These are phyloP conservation scores for Barbatosphaeria neglecta DNA, from an alignment of 495 filamentous ascomycete species.

Conservation along the genomic window DNA sequence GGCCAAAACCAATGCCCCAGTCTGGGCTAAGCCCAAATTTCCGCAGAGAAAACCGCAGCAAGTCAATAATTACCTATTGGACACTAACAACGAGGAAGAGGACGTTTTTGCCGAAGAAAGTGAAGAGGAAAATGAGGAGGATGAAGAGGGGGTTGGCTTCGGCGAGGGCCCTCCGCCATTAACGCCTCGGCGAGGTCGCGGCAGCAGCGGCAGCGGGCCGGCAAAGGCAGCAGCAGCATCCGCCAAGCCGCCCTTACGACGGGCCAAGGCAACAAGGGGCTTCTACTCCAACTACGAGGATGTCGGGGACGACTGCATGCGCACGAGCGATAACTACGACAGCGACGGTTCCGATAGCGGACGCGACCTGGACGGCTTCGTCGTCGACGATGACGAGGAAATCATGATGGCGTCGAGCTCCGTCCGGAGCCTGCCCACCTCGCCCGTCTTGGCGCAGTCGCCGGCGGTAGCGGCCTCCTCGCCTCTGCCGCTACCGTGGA, in stretches of 20 bases:
- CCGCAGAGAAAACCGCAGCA: not conserved
- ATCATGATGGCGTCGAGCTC: slow-evolving; percentile 28
- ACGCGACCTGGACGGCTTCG: slow-evolving; percentile 30
- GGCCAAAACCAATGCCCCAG: slow-evolving; percentile 1
- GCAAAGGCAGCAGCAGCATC: too few relatives aligned
- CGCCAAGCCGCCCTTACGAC: too few relatives aligned
- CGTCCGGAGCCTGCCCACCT: too few relatives aligned
- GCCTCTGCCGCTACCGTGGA: too few relatives aligned
- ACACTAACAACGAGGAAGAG: not conserved
- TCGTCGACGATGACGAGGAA: slow-evolving; percentile 27
- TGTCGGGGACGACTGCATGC: slow-evolving; percentile 33
- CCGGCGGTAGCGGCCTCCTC: not conserved
- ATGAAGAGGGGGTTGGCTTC: not conserved
- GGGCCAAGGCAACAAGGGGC: slow-evolving; percentile 3
- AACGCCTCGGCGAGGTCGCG: not conserved
- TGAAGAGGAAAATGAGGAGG: slow-evolving; percentile 5
- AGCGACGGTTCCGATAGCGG: slow-evolving; percentile 35
- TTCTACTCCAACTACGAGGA: slow-evolving; percentile 26
- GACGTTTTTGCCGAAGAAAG: slow-evolving; percentile 5
- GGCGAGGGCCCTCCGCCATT: not conserved
- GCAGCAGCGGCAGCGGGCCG: not conserved
- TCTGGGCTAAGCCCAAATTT: slow-evolving; percentile 1
- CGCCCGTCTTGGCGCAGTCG: too few relatives aligned
- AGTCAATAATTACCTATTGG: not conserved
- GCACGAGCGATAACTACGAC: slow-evolving; percentile 34